A percentile compares a stretch with the other conserved stretches of the same genome.
Evolutionary conservation across 2,329 filamentous ascomycete genomes (phyloP).

Genomic region (Colletotrichum tanaceti): DNA sequence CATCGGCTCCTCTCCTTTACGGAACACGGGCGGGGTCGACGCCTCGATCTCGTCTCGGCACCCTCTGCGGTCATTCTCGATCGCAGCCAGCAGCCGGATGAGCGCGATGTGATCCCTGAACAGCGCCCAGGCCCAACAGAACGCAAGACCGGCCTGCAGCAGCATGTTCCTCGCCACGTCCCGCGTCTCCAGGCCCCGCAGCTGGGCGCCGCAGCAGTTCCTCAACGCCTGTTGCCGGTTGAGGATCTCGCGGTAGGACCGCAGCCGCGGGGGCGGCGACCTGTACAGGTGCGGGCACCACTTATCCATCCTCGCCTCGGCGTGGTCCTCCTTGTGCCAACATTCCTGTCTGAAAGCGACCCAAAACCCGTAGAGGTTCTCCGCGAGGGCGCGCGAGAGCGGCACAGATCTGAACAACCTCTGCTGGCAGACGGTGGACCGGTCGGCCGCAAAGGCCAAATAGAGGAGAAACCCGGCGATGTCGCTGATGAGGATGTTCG

Average conservation of each 20-base stretch:
- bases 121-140: constrained; percentile 32
- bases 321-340: constrained; percentile 29
- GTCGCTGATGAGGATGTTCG: constrained; percentile 29
- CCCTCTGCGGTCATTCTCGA: constrained; percentile 10
- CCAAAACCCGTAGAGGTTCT: constrained; percentile 16
- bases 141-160: constrained; percentile 26
- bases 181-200: constrained; percentile 12
- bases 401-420: constrained; percentile 14
- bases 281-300: constrained; percentile 28
- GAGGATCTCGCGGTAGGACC: constrained; percentile 39
- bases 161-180: constrained; percentile 32
- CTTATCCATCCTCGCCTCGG: constrained; percentile 9
- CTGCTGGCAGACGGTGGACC: constrained; percentile 13
- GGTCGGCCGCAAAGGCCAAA: constrained; percentile 19
- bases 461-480: constrained; percentile 10
- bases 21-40: constrained; percentile 19
- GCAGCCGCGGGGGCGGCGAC: constrained; percentile 24
- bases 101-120: constrained; percentile 22
- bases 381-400: not conserved
- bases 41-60: constrained; percentile 6
- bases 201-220: constrained; percentile 32
- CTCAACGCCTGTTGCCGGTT: constrained; percentile 38
- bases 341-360: constrained; percentile 23
- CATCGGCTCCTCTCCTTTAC: constrained; percentile 26
- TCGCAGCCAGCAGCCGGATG: constrained; percentile 19